Conservation (phyloP, 129 eudicot species). For the Tagetes patula region DNA sequence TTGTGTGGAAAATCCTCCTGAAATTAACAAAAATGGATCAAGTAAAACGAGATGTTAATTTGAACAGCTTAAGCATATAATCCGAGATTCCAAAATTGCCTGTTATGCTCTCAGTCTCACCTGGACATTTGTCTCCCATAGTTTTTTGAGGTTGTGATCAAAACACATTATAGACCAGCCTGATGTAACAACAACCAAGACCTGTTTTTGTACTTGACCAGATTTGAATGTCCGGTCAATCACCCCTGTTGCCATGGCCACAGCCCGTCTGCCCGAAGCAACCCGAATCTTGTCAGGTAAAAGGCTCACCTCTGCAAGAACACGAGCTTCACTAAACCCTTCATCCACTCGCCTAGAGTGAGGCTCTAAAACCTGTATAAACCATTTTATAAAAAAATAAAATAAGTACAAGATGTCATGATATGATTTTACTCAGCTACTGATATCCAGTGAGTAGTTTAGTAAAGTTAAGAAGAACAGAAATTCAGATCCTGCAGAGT, state of each 20-base stretch:
- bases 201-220: conserved; percentile 82
- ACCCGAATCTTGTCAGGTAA: conserved; percentile 92
- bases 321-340: conserved; percentile 87
- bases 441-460: conserved; percentile 6
- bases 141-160: conserved; percentile 91
- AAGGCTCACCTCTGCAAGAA: conserved; percentile 75
- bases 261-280: conserved; percentile 91
- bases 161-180: conserved; percentile 99
- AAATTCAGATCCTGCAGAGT: neutral
- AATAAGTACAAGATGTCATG: conserved; percentile 12
- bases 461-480: neutral
- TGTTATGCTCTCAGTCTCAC: conserved; percentile 36
- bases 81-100: conserved; percentile 7
- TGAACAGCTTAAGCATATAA: too few species aligned
- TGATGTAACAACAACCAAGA: conserved; percentile 90
- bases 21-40: neutral
- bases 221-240: conserved; percentile 65
- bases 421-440: neutral
- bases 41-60: neutral
- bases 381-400: neutral
- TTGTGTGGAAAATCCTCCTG: conserved; percentile 95
- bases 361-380: conserved; percentile 77
- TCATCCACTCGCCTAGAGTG: conserved; percentile 87
- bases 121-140: conserved; percentile 94
- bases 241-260: conserved; percentile 97